Evolutionary conservation across 805 yeast species (phyloP).

Genomic region (Citeromyces nyonsensis): DNA sequence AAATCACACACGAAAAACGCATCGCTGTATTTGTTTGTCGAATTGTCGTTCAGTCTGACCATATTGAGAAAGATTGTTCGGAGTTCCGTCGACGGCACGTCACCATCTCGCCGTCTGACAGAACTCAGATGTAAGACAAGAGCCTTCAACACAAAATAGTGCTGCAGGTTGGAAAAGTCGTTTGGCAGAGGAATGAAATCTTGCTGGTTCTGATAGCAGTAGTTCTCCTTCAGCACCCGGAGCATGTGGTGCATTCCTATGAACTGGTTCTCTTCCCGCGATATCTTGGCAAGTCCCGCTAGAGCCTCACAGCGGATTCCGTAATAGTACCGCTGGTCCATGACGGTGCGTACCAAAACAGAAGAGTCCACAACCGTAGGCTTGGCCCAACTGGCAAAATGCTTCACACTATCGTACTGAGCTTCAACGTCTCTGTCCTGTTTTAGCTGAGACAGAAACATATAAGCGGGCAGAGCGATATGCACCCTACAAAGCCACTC

Average conservation of each 20-base stretch:
- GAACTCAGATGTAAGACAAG: constrained; percentile 47
- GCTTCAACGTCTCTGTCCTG: constrained; percentile 96
- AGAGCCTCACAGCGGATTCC: constrained; percentile 88
- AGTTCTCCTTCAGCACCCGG: constrained; percentile 51
- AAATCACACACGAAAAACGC: constrained; percentile 46
- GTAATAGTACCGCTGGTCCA: constrained; percentile 77
- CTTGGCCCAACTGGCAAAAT: constrained; percentile 44
- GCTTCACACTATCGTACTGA: constrained; percentile 68
- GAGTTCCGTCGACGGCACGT: constrained; percentile 24
- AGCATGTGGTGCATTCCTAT: constrained; percentile 63
- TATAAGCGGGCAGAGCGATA: constrained; percentile 83
- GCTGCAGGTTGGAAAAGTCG: constrained; percentile 58
- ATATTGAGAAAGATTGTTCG: constrained; percentile 18
- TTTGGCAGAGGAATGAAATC: constrained; percentile 61
- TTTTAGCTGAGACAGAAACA: constrained; percentile 86
- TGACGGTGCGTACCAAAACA: constrained; percentile 57
- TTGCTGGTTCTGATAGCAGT: constrained; percentile 38
- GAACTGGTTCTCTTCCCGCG: constrained; percentile 44
- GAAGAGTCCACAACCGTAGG: constrained; percentile 61
- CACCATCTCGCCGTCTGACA: constrained; percentile 48
- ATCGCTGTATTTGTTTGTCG: constrained; percentile 65
- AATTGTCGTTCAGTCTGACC: constrained; percentile 65
- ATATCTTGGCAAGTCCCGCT: constrained; percentile 51
- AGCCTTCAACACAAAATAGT: constrained; percentile 54
- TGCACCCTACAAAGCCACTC: constrained; percentile 86